phyloP scores from a whole-genome alignment of 139 green algal species.

The Picochlorum sp. region DNA sequence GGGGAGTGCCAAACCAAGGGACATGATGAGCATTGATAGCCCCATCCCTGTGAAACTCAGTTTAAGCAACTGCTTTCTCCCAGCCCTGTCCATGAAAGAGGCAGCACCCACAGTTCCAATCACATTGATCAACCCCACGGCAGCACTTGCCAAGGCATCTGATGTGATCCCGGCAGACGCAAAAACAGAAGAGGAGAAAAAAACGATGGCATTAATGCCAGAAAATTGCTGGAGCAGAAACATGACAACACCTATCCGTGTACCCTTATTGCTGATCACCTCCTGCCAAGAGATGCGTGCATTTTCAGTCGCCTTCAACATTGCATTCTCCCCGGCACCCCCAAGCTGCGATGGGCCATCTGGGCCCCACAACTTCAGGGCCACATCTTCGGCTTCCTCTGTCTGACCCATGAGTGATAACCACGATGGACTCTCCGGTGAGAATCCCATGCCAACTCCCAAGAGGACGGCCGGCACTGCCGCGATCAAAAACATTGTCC shows the following conservation, averaged over 20 bases:
- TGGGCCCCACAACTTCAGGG: slow-evolving; percentile 55
- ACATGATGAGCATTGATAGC: slow-evolving; percentile 64
- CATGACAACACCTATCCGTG: slow-evolving; percentile 49
- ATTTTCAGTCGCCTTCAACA: neutral
- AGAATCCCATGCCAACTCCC: slow-evolving; percentile 57
- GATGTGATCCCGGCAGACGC: slow-evolving; percentile 73
- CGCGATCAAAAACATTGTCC: slow-evolving; percentile 76
- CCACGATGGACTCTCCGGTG: slow-evolving; percentile 78
- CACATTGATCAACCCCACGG: slow-evolving; percentile 85
- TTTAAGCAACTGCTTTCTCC: slow-evolving; percentile 76
- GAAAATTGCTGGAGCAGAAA: slow-evolving; percentile 93
- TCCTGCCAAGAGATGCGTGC: slow-evolving; percentile 28
- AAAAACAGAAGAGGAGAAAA: slow-evolving; percentile 92
- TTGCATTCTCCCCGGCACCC: neutral
- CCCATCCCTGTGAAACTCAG: slow-evolving; percentile 69
- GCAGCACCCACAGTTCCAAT: slow-evolving; percentile 71
- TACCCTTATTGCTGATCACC: slow-evolving; percentile 37
- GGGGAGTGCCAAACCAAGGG: slow-evolving; percentile 58
- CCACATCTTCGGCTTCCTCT: slow-evolving; percentile 43
- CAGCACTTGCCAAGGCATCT: slow-evolving; percentile 74
- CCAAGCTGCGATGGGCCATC: slow-evolving; percentile 32
- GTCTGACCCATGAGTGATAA: slow-evolving; percentile 42
- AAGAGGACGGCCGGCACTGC: slow-evolving; percentile 62
- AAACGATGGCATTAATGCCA: slow-evolving; percentile 94
- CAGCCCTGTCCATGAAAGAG: slow-evolving; percentile 67